Evolutionary conservation across 2,329 filamentous ascomycete species (phyloP).

Genomic region (Cadophora malorum): DNA sequence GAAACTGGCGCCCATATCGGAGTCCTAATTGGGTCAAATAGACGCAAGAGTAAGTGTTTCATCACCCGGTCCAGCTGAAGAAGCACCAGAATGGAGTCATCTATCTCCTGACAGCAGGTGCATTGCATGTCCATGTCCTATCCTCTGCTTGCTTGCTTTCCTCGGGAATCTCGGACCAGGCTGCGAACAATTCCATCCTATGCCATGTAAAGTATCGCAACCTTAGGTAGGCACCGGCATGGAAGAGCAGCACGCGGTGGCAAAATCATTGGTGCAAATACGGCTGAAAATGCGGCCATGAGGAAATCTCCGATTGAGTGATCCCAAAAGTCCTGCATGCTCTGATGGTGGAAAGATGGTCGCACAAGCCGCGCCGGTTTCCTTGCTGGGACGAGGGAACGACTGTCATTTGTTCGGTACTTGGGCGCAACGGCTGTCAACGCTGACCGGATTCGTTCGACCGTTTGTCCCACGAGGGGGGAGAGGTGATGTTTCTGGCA

Average conservation of each 20-base stretch:
- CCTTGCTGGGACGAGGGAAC: conserved; percentile 20
- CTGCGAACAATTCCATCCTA: conserved; percentile 16
- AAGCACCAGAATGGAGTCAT: conserved; percentile 34
- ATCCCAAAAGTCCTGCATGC: conserved; percentile 2
- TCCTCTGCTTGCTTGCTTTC: not conserved
- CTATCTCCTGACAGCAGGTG: conserved; percentile 25
- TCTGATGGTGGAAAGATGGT: conserved; percentile 20
- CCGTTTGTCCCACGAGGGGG: not conserved
- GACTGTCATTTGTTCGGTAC: conserved; percentile 36
- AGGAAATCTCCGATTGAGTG: conserved; percentile 22
- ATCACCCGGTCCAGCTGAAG: conserved; percentile 35
- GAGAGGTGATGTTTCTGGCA: conserved; percentile 10
- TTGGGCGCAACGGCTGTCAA: conserved; percentile 34
- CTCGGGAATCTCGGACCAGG: conserved; percentile 20
- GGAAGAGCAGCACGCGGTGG: conserved; percentile 1
- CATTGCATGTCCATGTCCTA: conserved; percentile 6
- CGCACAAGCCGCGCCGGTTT: conserved; percentile 12
- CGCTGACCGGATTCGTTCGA: conserved; percentile 23
- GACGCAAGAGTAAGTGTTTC: conserved; percentile 19
- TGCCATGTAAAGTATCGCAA: conserved; percentile 1
- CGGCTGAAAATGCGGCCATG: conserved; percentile 20
- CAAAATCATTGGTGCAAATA: conserved; percentile 30
- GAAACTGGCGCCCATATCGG: conserved; percentile 9
- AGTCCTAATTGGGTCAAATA: conserved; percentile 11
- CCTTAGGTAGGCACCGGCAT: conserved; percentile 12